Conservation (phyloP, 208 protist species). For the Kentomonas sorsogonicus region DNA sequence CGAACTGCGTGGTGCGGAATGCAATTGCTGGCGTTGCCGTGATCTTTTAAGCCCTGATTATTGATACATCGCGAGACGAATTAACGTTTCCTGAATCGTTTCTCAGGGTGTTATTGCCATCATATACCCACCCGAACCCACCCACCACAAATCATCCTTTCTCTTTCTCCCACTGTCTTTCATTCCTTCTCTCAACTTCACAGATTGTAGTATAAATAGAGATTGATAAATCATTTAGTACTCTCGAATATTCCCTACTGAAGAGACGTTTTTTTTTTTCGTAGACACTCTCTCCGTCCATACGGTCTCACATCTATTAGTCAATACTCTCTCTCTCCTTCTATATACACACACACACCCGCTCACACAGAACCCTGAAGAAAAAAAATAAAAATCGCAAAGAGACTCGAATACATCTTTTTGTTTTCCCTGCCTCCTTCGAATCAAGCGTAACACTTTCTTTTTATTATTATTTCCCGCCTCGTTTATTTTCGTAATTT, state of each 20-base stretch:
- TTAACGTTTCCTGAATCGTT: slow-evolving; percentile 8
- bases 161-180: slow-evolving; percentile 11
- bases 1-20: no score
- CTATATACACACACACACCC: no score
- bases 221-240: not conserved
- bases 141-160: not conserved
- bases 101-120: no score
- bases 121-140: no score
- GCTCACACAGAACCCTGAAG: no score
- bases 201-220: slow-evolving; percentile 1
- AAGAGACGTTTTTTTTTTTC: not conserved
- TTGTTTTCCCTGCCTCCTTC: not conserved
- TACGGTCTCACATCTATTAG: no score
- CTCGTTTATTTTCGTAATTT: not conserved
- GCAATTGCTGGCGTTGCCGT: no score
- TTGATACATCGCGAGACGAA: no score
- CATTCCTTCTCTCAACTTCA: not conserved
- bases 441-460: not conserved
- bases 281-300: not conserved
- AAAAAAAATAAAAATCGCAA: no score
- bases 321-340: no score
- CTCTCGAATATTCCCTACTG: not conserved
- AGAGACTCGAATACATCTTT: not conserved
- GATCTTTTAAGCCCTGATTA: no score
- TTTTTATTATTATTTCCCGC: not conserved